phyloP scores from a whole-genome alignment of 2,329 filamentous ascomycete genomes.

The Atkinsonella texensis region DNA sequence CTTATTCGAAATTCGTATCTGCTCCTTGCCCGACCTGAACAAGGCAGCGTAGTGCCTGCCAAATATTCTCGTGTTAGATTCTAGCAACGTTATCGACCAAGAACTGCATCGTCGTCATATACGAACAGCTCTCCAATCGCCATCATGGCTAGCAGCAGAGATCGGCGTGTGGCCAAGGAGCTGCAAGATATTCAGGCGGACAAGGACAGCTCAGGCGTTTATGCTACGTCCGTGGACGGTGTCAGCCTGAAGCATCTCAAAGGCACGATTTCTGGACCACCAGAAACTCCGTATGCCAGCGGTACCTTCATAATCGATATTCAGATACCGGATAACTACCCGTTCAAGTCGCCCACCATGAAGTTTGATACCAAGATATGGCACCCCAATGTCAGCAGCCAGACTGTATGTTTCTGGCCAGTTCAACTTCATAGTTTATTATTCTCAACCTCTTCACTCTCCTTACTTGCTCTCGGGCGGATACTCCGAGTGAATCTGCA shows the following conservation, averaged over 20 bases:
- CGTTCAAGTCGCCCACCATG: conserved; percentile 87
- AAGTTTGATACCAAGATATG: conserved; percentile 87
- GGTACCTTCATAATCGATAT: conserved; percentile 77
- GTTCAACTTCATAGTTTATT: not conserved
- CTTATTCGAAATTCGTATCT: not conserved
- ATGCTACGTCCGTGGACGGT: conserved; percentile 50
- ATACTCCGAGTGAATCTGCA: not conserved
- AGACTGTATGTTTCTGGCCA: conserved; percentile 54
- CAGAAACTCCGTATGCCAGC: conserved; percentile 86
- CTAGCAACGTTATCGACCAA: not conserved
- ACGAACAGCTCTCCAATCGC: not conserved
- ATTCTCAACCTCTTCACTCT: not conserved
- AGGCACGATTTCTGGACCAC: conserved; percentile 74
- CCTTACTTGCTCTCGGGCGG: not conserved
- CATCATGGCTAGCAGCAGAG: conserved; percentile 37
- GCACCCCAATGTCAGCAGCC: conserved; percentile 94
- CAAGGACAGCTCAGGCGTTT: conserved; percentile 60
- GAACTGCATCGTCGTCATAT: not conserved
- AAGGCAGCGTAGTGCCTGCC: not conserved
- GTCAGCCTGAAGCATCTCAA: conserved; percentile 70
- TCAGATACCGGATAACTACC: conserved; percentile 76
- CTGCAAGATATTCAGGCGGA: conserved; percentile 65
- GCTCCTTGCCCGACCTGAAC: not conserved
- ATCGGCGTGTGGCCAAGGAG: conserved; percentile 61
- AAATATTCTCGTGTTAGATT: not conserved